Evolutionary conservation across 2,329 filamentous ascomycete species (phyloP).

Genomic region (Stachybotrys chartarum): DNA sequence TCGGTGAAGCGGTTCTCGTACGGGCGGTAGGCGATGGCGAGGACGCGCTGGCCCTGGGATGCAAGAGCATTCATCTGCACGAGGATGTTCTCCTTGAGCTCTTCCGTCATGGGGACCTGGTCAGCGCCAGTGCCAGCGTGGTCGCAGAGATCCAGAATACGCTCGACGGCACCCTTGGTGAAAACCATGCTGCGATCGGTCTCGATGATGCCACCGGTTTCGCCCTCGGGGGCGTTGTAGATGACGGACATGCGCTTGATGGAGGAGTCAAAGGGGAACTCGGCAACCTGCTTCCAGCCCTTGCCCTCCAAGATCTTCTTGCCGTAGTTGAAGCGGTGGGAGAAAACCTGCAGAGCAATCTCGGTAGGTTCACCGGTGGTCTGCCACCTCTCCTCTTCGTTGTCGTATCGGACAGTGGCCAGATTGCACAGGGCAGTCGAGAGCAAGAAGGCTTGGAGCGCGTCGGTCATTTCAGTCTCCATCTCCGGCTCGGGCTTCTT

Average conservation of each 20-base stretch:
- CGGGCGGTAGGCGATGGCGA: slow-evolving; percentile 62
- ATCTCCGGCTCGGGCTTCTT: slow-evolving; percentile 21
- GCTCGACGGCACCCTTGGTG: slow-evolving; percentile 57
- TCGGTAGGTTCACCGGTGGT: slow-evolving; percentile 67
- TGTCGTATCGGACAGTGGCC: slow-evolving; percentile 49
- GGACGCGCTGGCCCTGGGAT: slow-evolving; percentile 62
- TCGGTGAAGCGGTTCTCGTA: slow-evolving; percentile 41
- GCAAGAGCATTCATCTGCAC: slow-evolving; percentile 52
- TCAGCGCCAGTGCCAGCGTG: slow-evolving; percentile 35
- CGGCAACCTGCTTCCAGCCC: slow-evolving; percentile 58
- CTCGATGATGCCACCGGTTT: slow-evolving; percentile 29
- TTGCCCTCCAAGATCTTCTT: slow-evolving; percentile 43
- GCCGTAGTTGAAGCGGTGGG: slow-evolving; percentile 57
- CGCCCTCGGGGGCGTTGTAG: slow-evolving; percentile 44
- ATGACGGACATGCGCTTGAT: slow-evolving; percentile 78
- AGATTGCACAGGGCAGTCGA: slow-evolving; percentile 60
- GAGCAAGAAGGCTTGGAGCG: slow-evolving; percentile 43
- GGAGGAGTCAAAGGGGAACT: slow-evolving; percentile 72
- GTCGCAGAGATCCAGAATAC: slow-evolving; percentile 49
- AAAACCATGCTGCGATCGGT: slow-evolving; percentile 45
- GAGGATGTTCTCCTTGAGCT: slow-evolving; percentile 42
- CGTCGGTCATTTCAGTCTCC: slow-evolving; percentile 39
- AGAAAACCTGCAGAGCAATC: slow-evolving; percentile 69
- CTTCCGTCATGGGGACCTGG: slow-evolving; percentile 40
- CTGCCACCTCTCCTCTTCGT: slow-evolving; percentile 52